phyloP scores from a whole-genome alignment of 1,139 yeast species.

The Tardiomyces depauwii region DNA sequence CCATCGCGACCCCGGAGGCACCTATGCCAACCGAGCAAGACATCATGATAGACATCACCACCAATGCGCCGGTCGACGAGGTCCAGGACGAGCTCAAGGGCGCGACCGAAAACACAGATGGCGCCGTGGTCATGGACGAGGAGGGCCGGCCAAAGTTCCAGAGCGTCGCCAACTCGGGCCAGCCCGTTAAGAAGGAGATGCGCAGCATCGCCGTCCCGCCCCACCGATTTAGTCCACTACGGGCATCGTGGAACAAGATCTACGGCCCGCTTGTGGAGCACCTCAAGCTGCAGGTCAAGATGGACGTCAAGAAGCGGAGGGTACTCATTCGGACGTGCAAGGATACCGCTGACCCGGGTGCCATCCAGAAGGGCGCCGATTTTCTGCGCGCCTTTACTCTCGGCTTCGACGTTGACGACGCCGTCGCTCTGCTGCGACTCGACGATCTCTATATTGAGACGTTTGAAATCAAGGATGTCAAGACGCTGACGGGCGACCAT shows the following conservation, averaged over 20 bases:
- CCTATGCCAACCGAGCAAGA: constrained; percentile 34
- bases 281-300: constrained; percentile 85
- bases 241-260: constrained; percentile 81
- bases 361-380: constrained; percentile 95
- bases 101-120: constrained; percentile 13
- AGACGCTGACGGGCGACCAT: constrained; percentile 92
- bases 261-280: constrained; percentile 95
- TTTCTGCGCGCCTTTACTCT: constrained; percentile 88
- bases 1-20: constrained; percentile 9
- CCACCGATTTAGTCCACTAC: constrained; percentile 89
- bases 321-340: constrained; percentile 81
- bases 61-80: constrained; percentile 31
- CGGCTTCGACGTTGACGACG: constrained; percentile 95
- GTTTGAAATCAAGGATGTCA: constrained; percentile 93
- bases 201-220: constrained; percentile 94
- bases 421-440: constrained; percentile 83
- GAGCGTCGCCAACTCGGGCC: constrained; percentile 56
- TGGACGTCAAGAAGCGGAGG: constrained; percentile 77
- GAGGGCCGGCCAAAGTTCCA: constrained; percentile 84
- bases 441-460: constrained; percentile 96
- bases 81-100: constrained; percentile 19
- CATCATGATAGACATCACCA: constrained; percentile 48
- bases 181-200: constrained; percentile 67
- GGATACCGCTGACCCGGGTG: constrained; percentile 81
- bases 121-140: constrained; percentile 49